phyloP scores from a whole-genome alignment of 2,329 filamentous ascomycete species.

The Alternaria triticimaculans region DNA sequence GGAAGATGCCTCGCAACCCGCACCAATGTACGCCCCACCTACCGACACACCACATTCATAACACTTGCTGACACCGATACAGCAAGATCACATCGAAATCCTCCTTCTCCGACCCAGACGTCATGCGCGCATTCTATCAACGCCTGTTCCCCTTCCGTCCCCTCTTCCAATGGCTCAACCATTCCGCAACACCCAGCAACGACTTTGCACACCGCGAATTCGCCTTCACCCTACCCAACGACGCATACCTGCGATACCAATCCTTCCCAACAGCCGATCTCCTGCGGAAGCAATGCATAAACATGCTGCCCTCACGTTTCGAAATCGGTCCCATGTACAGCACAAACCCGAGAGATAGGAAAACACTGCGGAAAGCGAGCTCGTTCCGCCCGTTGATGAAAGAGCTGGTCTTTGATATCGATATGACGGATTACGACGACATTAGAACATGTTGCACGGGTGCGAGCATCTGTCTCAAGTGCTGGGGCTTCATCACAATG shows the following conservation, averaged over 20 bases:
- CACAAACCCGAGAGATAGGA: slow-evolving; percentile 91
- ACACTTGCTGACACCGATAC: slow-evolving; percentile 22
- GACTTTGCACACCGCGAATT: slow-evolving; percentile 96
- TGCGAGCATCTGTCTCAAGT: slow-evolving; percentile 90
- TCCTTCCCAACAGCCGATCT: slow-evolving; percentile 73
- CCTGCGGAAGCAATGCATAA: slow-evolving; percentile 89
- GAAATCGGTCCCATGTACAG: slow-evolving; percentile 98
- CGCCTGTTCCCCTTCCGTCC: slow-evolving; percentile 93
- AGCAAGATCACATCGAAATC: slow-evolving; percentile 50
- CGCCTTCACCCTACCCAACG: slow-evolving; percentile 91
- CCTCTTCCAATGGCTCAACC: slow-evolving; percentile 97
- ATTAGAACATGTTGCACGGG: slow-evolving; percentile 94
- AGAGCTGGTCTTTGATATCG: slow-evolving; percentile 98
- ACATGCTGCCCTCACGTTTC: slow-evolving; percentile 88
- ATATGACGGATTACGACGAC: slow-evolving; percentile 98
- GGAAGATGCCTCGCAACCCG: slow-evolving; percentile 48
- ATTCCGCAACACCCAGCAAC: slow-evolving; percentile 81
- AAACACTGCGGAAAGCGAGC: slow-evolving; percentile 78
- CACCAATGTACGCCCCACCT: slow-evolving; percentile 46
- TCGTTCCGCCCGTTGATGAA: slow-evolving; percentile 89
- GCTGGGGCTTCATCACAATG: slow-evolving; percentile 98
- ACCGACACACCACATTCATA: not conserved
- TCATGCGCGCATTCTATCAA: slow-evolving; percentile 94
- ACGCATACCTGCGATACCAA: slow-evolving; percentile 92
- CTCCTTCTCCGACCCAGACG: slow-evolving; percentile 72